Percentiles rank a stretch among this genome's conserved stretches.
These are phyloP conservation scores for Cucumis cinereus DNA, from an alignment of 306 rosid species.

Conservation along the genomic window DNA sequence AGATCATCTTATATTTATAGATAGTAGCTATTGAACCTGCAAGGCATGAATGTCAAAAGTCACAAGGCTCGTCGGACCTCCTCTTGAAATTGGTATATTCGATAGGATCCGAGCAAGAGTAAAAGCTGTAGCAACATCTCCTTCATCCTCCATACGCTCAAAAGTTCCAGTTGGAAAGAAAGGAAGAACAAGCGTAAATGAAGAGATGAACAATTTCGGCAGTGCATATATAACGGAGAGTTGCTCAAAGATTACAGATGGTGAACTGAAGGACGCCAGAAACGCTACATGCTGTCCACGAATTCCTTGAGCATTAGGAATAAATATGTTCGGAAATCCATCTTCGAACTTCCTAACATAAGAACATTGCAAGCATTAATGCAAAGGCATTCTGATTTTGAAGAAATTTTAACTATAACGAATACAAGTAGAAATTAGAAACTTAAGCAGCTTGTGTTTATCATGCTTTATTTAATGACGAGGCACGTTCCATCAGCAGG, in stretches of 20 bases:
- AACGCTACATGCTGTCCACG: constrained; percentile 93
- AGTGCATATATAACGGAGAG: constrained; percentile 84
- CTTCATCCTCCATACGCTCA: constrained; percentile 98
- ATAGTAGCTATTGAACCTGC: constrained; percentile 47
- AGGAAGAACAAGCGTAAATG: constrained; percentile 90
- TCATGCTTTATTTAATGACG: background rate
- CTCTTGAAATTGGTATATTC: constrained; percentile 87
- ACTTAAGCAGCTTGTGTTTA: background rate
- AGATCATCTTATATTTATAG: background rate
- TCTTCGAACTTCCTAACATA: constrained; percentile 78
- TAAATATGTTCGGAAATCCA: constrained; percentile 95
- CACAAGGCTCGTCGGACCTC: constrained; percentile 93
- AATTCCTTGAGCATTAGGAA: constrained; percentile 88
- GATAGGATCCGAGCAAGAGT: constrained; percentile 91
- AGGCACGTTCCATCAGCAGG: background rate
- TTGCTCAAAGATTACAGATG: constrained; percentile 90
- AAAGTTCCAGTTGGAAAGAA: constrained; percentile 94
- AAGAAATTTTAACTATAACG: background rate
- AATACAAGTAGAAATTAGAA: background rate
- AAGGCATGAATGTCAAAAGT: constrained; percentile 94
- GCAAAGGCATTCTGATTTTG: constrained; percentile 8
- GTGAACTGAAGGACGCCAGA: constrained; percentile 91
- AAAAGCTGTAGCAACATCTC: constrained; percentile 95
- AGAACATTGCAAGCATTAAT: constrained; percentile 18
- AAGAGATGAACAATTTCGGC: constrained; percentile 78